Evolutionary conservation across 2,329 filamentous ascomycete species (phyloP), one percentile per base, ranked within the genome.

Genomic region (Alternaria burnsii): DNA sequence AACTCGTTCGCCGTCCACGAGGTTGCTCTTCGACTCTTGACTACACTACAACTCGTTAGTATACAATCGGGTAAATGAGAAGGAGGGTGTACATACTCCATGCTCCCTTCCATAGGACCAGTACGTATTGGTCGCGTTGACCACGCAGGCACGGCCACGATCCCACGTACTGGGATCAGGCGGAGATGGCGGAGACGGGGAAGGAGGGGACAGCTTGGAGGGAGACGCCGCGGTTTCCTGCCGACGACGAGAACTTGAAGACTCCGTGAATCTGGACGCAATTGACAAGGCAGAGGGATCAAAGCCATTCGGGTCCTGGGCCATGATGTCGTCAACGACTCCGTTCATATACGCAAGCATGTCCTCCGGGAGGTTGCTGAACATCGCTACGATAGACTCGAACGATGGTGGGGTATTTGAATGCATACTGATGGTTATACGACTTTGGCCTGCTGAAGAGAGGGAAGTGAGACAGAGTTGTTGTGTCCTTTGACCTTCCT

Each of bases 61-160:
- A 22, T 30, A 24, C 8, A 11, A 5, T 20, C 3, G 18, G 11
- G 43, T 32, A 2, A 16, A 28, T 32, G 1, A 11, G 12, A 12
- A 30, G 42, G 11, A 26, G 20, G 8, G 16, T 12, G 5, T 24
- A 40, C 26, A 20, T 41, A 48, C 53, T 18, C 53, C 42, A 30
- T 34, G 11, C 0, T 14, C 34, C 5, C 43, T 10, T 18, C 42
- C 44, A 3, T 55, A 55, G 7, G 53, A 55, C 42, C 46, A 38
- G 32, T 55, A 55, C 5, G 53, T 55, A 9, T 34, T 41, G 30
- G 53, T 55, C 9, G 18, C 30, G 18, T 48, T 55, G 30, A 30
- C 24, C 11, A 55, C 42, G n/a, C n/a, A 18, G 14, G 42, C 43
- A 40, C n/a, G 43, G 28, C 30, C 43, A 22, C 22, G n/a, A 11